phyloP scores from a whole-genome alignment of 805 yeast species.

The Teunomyces barrocoloradensis region DNA sequence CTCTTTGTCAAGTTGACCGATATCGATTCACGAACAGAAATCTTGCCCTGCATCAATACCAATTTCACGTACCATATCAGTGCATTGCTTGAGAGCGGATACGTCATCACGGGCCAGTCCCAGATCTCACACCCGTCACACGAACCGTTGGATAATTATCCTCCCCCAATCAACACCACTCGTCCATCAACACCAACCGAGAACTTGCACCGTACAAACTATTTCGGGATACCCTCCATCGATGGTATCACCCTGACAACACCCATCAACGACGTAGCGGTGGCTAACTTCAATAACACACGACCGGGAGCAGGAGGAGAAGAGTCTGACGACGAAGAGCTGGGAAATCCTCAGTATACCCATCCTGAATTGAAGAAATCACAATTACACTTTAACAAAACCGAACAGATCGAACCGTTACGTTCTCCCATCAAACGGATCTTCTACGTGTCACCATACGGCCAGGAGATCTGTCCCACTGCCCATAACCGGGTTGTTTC shows the following conservation, averaged over 20 bases:
- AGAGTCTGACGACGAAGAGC: constrained; percentile 34
- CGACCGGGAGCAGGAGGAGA: background rate
- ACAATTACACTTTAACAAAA: constrained; percentile 70
- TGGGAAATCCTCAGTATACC: constrained; percentile 66
- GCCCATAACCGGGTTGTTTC: constrained; percentile 63
- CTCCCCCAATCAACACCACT: constrained; percentile 17
- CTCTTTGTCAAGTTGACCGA: constrained; percentile 63
- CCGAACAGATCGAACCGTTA: constrained; percentile 54
- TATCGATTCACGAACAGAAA: constrained; percentile 50
- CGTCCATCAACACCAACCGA: constrained; percentile 17
- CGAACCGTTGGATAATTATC: constrained; percentile 10
- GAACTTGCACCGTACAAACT: constrained; percentile 3
- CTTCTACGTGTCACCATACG: constrained; percentile 81
- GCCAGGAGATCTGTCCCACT: constrained; percentile 77
- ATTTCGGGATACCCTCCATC: constrained; percentile 5
- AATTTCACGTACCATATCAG: constrained; percentile 85
- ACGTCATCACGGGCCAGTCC: constrained; percentile 82
- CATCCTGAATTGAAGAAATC: constrained; percentile 77
- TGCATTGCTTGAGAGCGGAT: constrained; percentile 68
- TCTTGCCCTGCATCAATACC: constrained; percentile 80
- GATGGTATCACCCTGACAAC: constrained; percentile 5
- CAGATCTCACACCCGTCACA: constrained; percentile 85
- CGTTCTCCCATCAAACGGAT: constrained; percentile 70
- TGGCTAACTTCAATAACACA: background rate
- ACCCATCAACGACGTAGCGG: constrained; percentile 4